Percentiles rank a stretch among this genome's conserved stretches.
phyloP scores from a whole-genome alignment of 331 rosid species.

The Malus hybrid region DNA sequence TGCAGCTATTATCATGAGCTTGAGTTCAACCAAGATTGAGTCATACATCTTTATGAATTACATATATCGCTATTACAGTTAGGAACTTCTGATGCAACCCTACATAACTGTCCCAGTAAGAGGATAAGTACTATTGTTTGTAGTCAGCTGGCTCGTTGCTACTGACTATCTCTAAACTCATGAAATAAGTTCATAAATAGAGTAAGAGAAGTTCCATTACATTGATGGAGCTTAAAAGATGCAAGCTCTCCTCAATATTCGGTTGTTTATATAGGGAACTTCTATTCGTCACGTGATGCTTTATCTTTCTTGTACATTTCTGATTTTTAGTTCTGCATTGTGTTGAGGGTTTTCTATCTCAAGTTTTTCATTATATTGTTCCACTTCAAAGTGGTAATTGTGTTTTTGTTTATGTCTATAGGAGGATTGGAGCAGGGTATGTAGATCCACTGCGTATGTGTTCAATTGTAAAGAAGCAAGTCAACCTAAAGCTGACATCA shows the following conservation, averaged over 20 bases:
- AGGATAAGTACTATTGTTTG: background rate
- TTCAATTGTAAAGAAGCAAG: conserved; percentile 51
- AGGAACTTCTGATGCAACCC: background rate
- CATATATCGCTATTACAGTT: background rate
- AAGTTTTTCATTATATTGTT: background rate
- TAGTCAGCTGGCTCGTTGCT: background rate
- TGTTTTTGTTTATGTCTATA: conserved; percentile 19
- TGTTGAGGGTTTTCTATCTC: background rate
- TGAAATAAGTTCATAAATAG: background rate
- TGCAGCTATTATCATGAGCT: background rate
- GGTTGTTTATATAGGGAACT: background rate
- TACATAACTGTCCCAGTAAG: background rate
- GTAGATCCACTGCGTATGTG: conserved; percentile 60
- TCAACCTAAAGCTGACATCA: conserved; percentile 32
- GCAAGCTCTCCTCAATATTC: background rate
- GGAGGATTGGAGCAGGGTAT: conserved; percentile 87
- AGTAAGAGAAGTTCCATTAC: background rate
- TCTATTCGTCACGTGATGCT: background rate
- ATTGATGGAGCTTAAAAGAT: background rate
- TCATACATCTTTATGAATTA: background rate
- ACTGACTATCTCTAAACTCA: background rate
- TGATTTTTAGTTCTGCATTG: background rate
- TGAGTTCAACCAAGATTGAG: background rate
- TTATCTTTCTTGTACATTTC: background rate
- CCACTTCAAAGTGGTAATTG: background rate